Evolutionary conservation across 2,329 filamentous ascomycete genomes (phyloP), one percentile per base, ranked within the genome.

Genomic region (Beauveria sp.): DNA sequence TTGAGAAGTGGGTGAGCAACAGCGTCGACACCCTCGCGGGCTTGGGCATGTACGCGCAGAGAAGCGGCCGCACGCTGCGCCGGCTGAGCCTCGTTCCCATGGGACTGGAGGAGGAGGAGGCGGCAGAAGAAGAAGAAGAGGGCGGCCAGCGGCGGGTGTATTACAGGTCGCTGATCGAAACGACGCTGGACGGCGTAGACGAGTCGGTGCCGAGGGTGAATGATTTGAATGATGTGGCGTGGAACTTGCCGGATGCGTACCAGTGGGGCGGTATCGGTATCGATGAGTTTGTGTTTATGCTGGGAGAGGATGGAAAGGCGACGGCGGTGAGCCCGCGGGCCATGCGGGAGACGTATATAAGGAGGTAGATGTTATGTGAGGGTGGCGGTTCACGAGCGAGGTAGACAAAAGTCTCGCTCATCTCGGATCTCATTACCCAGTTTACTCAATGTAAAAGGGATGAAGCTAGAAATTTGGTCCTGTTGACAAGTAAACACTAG

Each of bases 271-370:
- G 61, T 22, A 24, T 64, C 7, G 60, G 52, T 1, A 55, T 63
- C 5, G 63, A 67, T 55, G 66, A 67, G 16, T 63, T 64, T 59
- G 53, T 65, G 26, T 64, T 65, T 55, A 44, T 55, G 37, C 5
- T 64, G 10, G 54, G 62, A 9, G 50, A 24, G 12, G 30, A 61
- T 9, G 47, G 55, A 1, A 30, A 28, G 10, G 50, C 55, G 16
- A 58, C 53, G 8, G 52, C 60, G 9, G 50, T 64, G 20, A 44
- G 40, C 22, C 54, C 64, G 44, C 64, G 60, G 1, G 61, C 59
- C 10, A 18, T 63, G 44, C 61, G 65, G 34, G 28, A 44, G 41
- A 20, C 18, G 41, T 44, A 44, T 12, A n/a, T 22, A 5, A 44
- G 18, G 16, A 44, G n/a, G 41, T 44, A 44, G 41, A 10, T 30